Conservation (phyloP, 2,329 filamentous ascomycete species). For the Sclerotinia trifoliorum region DNA sequence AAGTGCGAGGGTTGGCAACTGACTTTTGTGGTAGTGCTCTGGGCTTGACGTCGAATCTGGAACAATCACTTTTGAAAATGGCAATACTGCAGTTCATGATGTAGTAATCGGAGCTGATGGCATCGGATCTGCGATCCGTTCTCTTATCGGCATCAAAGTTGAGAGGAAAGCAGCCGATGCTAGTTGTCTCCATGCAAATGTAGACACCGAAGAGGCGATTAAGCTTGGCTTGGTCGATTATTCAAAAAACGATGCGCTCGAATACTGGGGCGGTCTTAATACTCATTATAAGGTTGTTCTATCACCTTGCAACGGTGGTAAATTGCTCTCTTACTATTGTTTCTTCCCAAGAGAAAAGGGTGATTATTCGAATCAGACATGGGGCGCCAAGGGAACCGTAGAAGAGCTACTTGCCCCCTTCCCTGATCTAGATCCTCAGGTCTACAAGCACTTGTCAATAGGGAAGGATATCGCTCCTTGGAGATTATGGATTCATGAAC, state of each 20-base stretch:
- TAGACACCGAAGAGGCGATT: conserved; percentile 59
- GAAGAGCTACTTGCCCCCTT: conserved; percentile 61
- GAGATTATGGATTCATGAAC: conserved; percentile 63
- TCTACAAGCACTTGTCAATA: conserved; percentile 56
- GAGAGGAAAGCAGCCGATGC: conserved; percentile 59
- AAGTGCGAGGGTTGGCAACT: neutral
- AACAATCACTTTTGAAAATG: conserved; percentile 43
- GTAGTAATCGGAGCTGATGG: conserved; percentile 44
- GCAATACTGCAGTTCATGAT: conserved; percentile 37
- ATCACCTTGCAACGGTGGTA: conserved; percentile 65
- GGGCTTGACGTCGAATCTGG: conserved; percentile 50
- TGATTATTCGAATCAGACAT: conserved; percentile 59
- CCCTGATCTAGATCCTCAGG: conserved; percentile 57
- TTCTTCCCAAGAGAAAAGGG: conserved; percentile 61
- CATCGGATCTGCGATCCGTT: conserved; percentile 62
- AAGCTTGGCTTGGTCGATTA: conserved; percentile 62
- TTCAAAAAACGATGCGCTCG: conserved; percentile 57
- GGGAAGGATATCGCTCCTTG: conserved; percentile 63
- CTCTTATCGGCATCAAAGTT: conserved; percentile 57
- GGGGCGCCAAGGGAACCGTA: conserved; percentile 54
- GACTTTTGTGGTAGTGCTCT: neutral
- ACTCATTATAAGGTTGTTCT: conserved; percentile 68
- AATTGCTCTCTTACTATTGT: conserved; percentile 67
- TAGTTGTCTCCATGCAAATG: conserved; percentile 64
- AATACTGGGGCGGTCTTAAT: conserved; percentile 70